Conservation (phyloP, 1,139 yeast genomes). For the Yamadazyma atlantica region DNA sequence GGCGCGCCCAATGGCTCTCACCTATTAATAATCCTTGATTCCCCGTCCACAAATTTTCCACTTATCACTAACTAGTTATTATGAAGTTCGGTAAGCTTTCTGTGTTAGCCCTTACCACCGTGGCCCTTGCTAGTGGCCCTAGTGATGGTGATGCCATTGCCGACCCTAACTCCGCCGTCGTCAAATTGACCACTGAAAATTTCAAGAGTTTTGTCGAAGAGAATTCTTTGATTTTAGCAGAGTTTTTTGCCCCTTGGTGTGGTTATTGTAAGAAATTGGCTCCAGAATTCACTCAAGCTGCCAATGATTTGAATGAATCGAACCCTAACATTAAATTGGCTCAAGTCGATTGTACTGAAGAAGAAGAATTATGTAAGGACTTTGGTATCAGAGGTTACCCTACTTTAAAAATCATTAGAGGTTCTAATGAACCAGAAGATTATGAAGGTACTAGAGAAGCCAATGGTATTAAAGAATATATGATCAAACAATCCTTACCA, state of each 20-base stretch:
- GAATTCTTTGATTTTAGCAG: conserved; percentile 84
- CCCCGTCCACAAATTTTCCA: not conserved
- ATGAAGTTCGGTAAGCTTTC: conserved; percentile 46
- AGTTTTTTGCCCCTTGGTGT: conserved; percentile 99
- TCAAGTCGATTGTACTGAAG: conserved; percentile 90
- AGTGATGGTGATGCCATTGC: conserved; percentile 64
- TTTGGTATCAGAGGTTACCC: conserved; percentile 89
- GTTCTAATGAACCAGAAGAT: conserved; percentile 50
- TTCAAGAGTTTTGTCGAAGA: conserved; percentile 66
- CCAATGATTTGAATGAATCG: conserved; percentile 64
- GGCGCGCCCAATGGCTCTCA: not conserved
- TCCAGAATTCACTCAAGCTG: conserved; percentile 88
- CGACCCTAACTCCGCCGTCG: conserved; percentile 84
- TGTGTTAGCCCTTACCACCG: conserved; percentile 41
- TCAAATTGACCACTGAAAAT: conserved; percentile 60
- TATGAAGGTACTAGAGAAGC: conserved; percentile 87
- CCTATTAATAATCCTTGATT: not conserved
- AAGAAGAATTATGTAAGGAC: conserved; percentile 73
- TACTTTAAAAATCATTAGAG: conserved; percentile 81
- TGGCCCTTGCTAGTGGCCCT: conserved; percentile 42
- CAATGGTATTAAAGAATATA: conserved; percentile 70
- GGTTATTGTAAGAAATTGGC: conserved; percentile 96
- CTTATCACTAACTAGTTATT: conserved; percentile 3
- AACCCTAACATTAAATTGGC: conserved; percentile 69
- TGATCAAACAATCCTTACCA: conserved; percentile 84